These are phyloP conservation scores for Pleurozium schreberi DNA, from an alignment of 225 moss, liverwort and hornwort genomes.

Conservation along the genomic window DNA sequence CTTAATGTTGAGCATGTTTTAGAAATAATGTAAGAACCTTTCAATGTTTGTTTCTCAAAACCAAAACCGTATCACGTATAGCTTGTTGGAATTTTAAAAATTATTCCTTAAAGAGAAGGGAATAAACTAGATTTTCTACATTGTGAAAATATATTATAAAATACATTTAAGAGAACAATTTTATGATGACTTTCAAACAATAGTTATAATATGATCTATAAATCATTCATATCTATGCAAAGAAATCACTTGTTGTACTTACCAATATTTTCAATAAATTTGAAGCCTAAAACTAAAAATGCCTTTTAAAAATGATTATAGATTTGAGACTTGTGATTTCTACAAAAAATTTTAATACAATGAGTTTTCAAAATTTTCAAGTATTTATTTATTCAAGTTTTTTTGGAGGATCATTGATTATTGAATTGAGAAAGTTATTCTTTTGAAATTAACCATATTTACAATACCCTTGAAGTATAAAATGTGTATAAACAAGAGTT, in stretches of 20 bases:
- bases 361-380: neutral
- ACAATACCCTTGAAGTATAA: neutral
- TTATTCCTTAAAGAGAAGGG: accelerated
- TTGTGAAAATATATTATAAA: neutral
- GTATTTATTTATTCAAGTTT: neutral
- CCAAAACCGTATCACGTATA: neutral
- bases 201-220: neutral
- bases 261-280: neutral
- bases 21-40: neutral
- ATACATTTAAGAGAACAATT: neutral
- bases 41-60: too few relatives aligned
- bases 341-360: neutral
- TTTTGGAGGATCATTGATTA: neutral
- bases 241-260: neutral
- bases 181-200: too few relatives aligned
- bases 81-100: neutral
- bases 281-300: neutral
- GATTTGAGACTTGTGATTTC: neutral
- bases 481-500: neutral
- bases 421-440: neutral
- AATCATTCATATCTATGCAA: neutral
- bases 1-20: neutral
- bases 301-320: neutral
- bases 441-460: neutral
- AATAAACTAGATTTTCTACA: neutral